Conservation (phyloP, 108 stramenopile genomes). For the Skeletonema grethae region DNA sequence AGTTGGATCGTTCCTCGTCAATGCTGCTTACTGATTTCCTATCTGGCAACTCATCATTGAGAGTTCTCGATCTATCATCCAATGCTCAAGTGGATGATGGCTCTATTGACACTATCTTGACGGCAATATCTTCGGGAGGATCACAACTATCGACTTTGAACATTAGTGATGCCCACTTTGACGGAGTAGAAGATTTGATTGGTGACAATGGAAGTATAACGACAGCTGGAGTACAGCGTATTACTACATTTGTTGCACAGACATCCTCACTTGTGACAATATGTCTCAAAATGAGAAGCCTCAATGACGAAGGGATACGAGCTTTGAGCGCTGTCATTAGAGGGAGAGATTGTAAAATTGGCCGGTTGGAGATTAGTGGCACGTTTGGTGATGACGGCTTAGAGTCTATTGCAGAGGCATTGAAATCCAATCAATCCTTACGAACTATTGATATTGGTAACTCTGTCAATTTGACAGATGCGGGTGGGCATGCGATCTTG, state of each 20-base stretch:
- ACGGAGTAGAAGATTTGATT: constrained; percentile 8
- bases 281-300: constrained; percentile 5
- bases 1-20: constrained; percentile 15
- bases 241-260: constrained; percentile 14
- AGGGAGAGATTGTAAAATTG: constrained; percentile 17
- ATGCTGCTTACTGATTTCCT: constrained; percentile 18
- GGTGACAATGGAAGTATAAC: constrained; percentile 14
- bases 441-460: constrained; percentile 26
- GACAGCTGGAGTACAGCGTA: constrained; percentile 20
- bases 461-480: constrained; percentile 18
- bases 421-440: constrained; percentile 23
- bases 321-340: constrained; percentile 12
- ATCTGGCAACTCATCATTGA: constrained; percentile 13
- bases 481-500: constrained; percentile 23
- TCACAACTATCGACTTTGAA: constrained; percentile 28
- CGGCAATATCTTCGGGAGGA: constrained; percentile 14
- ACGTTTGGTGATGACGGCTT: constrained; percentile 31
- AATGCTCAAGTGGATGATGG: constrained; percentile 24
- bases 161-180: constrained; percentile 26
- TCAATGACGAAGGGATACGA: constrained; percentile 22
- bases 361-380: constrained; percentile 35
- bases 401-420: constrained; percentile 24
- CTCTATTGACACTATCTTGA: constrained; percentile 13
- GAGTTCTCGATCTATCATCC: constrained; percentile 26
- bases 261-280: constrained; percentile 11